Evolutionary conservation across 2,329 filamentous ascomycete species (phyloP).

Genomic region (Hymenoscyphus occultus): DNA sequence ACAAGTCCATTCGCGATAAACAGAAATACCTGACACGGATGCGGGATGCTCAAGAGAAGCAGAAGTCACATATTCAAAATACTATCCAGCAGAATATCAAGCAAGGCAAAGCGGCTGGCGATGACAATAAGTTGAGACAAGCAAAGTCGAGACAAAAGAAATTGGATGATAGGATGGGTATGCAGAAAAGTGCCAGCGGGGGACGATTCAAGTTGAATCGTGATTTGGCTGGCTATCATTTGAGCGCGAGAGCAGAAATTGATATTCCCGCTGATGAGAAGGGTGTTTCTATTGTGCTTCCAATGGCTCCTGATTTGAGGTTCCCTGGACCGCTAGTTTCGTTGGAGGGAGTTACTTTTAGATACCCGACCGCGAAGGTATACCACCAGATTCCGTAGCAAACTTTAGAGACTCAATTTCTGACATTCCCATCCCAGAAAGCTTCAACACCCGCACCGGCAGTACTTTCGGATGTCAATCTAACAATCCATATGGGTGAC

Average conservation of each 20-base stretch:
- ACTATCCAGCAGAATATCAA: constrained; percentile 73
- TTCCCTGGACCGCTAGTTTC: constrained; percentile 74
- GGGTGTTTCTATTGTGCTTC: constrained; percentile 55
- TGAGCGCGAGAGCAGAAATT: constrained; percentile 61
- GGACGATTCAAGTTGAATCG: constrained; percentile 78
- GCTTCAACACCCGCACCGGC: constrained; percentile 33
- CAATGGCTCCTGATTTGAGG: constrained; percentile 64
- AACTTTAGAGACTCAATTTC: not conserved
- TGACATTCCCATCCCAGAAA: constrained; percentile 6
- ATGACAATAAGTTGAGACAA: constrained; percentile 83
- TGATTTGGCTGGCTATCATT: constrained; percentile 63
- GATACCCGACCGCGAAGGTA: constrained; percentile 48
- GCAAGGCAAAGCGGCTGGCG: constrained; percentile 71
- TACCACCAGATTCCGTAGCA: not conserved
- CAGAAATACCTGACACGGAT: constrained; percentile 67
- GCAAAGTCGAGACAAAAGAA: constrained; percentile 83
- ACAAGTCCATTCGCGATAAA: constrained; percentile 64
- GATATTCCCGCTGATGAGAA: constrained; percentile 65
- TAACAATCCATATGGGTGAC: constrained; percentile 71
- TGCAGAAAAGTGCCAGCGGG: constrained; percentile 70
- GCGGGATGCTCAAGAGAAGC: constrained; percentile 78
- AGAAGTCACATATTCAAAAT: constrained; percentile 76
- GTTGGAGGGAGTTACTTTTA: constrained; percentile 65
- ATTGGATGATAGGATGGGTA: constrained; percentile 74
- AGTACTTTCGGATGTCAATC: constrained; percentile 59